Base-by-base conservation (phyloP, 305 asterid species). In the Andrographis paniculata region DNA sequence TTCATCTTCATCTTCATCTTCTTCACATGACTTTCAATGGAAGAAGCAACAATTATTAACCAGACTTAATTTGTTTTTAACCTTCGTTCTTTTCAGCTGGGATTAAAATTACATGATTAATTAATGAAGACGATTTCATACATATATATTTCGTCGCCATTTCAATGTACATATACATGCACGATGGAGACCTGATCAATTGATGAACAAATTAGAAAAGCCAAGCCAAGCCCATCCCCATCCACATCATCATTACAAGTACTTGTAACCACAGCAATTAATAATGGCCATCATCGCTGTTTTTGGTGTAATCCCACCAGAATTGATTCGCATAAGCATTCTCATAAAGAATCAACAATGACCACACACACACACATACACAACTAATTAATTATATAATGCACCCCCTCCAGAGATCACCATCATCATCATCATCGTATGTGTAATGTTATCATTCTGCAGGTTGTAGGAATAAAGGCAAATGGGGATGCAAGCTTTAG, bases 381-480 rank as follows among this genome's bases (percentile, higher is more conserved):
- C n/a, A n/a, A n/a, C n/a, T n/a, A n/a, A n/a, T n/a, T n/a, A n/a
- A n/a, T n/a, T n/a, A n/a, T n/a, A n/a, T n/a, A n/a, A n/a, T n/a
- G n/a, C n/a, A 50, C 55, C 63, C 68, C 76, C 71, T 68, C 65
- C 33, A 5, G 10, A 27, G 10, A 5, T 10, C 33, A 66, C 69
- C 74, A 56, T 63, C 54, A 58, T 66, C 0, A 5, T 27, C 0
- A 6, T 27, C 33, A 5, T 27, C 9, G 6, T 10, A 27, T 27
- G 33, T 27, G 10, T 5, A 27, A 10, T 6, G 33, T 27, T 24
- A 8, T 24, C 4, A 3, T 4, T 24, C 4, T 24, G 8, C 70
- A 91, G 98, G 73, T 91, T 56, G 92, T 71, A 59, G 96, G 94
- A 60, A 83, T 91, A 71, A 86, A 87, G 83, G 77, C 78, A 45